phyloP scores from a whole-genome alignment of 2,329 filamentous ascomycete species.

The Monosporascus sp. region DNA sequence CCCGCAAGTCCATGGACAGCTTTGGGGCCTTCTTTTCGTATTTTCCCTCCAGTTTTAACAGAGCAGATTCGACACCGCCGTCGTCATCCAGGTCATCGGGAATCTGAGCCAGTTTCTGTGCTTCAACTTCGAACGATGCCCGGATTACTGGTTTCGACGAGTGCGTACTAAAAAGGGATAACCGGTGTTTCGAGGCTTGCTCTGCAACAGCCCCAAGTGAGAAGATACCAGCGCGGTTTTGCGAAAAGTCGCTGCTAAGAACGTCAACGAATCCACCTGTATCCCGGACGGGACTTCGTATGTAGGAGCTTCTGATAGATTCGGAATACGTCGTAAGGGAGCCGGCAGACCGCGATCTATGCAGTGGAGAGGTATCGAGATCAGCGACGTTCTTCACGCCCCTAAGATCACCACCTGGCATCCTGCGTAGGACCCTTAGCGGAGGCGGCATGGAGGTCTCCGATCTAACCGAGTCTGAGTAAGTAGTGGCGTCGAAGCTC shows the following conservation, averaged over 20 bases:
- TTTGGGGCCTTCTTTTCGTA: conserved; percentile 53
- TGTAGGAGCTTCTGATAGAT: conserved; percentile 53
- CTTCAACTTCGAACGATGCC: conserved; percentile 81
- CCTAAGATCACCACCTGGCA: conserved; percentile 70
- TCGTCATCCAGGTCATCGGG: conserved; percentile 76
- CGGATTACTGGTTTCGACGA: conserved; percentile 60
- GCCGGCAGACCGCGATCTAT: conserved; percentile 52
- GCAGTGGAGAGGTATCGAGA: conserved; percentile 43
- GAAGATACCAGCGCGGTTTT: conserved; percentile 41
- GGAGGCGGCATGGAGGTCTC: conserved; percentile 43
- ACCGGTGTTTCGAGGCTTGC: conserved; percentile 37
- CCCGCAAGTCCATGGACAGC: conserved; percentile 34
- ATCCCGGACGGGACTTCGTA: conserved; percentile 36
- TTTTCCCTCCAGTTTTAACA: conserved; percentile 87
- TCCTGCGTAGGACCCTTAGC: conserved; percentile 61
- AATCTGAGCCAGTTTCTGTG: conserved; percentile 79
- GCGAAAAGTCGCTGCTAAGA: conserved; percentile 38
- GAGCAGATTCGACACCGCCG: conserved; percentile 85
- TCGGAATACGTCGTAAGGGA: conserved; percentile 57
- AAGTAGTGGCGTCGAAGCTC: conserved; percentile 58
- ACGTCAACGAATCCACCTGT: conserved; percentile 41
- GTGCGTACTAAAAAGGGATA: conserved; percentile 56
- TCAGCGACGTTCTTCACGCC: conserved; percentile 63
- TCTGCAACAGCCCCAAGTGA: conserved; percentile 56
- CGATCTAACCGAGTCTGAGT: conserved; percentile 46